phyloP scores from a whole-genome alignment of 176 grass and related monocot species.

The Phyllostachys edulis region DNA sequence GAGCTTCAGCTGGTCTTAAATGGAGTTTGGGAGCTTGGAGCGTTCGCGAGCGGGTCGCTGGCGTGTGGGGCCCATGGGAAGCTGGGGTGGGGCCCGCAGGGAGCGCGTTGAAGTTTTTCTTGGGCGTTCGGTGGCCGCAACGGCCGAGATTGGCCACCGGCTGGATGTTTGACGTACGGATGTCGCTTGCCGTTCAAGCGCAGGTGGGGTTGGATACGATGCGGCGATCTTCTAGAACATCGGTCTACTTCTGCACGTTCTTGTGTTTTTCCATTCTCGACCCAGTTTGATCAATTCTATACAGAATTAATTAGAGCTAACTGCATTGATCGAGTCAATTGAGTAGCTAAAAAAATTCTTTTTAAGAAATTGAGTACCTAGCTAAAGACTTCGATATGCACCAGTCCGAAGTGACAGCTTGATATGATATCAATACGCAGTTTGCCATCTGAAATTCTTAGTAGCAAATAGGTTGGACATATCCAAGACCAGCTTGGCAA shows the following conservation, averaged over 20 bases:
- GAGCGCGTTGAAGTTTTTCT: not conserved
- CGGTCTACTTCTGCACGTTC: not conserved
- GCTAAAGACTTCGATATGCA: not conserved
- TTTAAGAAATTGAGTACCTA: not conserved
- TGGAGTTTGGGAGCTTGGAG: not conserved
- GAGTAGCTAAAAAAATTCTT: not conserved
- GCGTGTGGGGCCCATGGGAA: not conserved
- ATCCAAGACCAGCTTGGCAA: not conserved
- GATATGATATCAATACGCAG: not conserved
- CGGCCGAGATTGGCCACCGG: slow-evolving; percentile 2
- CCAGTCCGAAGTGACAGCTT: too few relatives aligned
- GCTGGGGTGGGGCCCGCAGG: not conserved
- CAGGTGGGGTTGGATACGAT: not conserved
- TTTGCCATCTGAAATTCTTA: not conserved
- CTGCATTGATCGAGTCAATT: not conserved
- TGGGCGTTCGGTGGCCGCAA: slow-evolving; percentile 1
- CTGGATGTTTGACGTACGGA: slow-evolving; percentile 20
- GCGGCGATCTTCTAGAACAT: not conserved
- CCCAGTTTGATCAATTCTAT: not conserved
- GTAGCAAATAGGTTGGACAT: not conserved
- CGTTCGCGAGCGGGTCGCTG: not conserved
- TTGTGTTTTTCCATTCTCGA: not conserved
- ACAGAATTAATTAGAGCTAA: not conserved
- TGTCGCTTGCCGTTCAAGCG: slow-evolving; percentile 10
- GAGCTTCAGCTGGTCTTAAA: slow-evolving; percentile 24